Evolutionary conservation across 2,329 filamentous ascomycete species (phyloP).

Genomic region (Hypoxylon sp.): DNA sequence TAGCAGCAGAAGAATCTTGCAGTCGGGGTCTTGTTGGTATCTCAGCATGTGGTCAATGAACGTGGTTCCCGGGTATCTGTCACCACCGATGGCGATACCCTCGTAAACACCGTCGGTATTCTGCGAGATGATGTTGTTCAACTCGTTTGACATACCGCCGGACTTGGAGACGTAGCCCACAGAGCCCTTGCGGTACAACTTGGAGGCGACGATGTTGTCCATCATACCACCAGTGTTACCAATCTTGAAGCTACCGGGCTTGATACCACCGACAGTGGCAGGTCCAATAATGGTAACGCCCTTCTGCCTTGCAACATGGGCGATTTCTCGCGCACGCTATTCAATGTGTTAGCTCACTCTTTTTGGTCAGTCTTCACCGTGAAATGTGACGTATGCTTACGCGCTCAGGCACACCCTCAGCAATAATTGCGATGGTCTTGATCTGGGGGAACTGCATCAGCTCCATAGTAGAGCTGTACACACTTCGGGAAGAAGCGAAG

Average conservation of each 20-base stretch:
- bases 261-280: slow-evolving; percentile 98
- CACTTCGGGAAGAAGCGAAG: slow-evolving; percentile 98
- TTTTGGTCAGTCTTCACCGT: slow-evolving; percentile 5
- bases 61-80: slow-evolving; percentile 97
- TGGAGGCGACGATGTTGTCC: slow-evolving; percentile 99
- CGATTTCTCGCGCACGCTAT: slow-evolving; percentile 95
- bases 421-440: slow-evolving; percentile 99
- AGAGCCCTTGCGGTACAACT: slow-evolving; percentile 99
- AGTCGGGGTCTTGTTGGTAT: slow-evolving; percentile 95
- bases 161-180: slow-evolving; percentile 99
- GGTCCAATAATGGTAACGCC: slow-evolving; percentile 98
- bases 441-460: slow-evolving; percentile 97
- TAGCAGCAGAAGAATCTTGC: slow-evolving; percentile 95
- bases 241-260: slow-evolving; percentile 99
- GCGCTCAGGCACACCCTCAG: slow-evolving; percentile 97
- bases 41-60: slow-evolving; percentile 99
- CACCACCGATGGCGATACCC: slow-evolving; percentile 99
- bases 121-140: slow-evolving; percentile 99
- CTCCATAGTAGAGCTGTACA: slow-evolving; percentile 99
- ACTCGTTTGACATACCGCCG: slow-evolving; percentile 99
- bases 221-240: slow-evolving; percentile 99
- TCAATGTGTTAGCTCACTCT: slow-evolving; percentile 45
- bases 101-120: slow-evolving; percentile 98
- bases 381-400: slow-evolving; percentile 64
- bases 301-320: slow-evolving; percentile 97